These are phyloP conservation scores for Fusarium setosum DNA, from an alignment of 2,329 filamentous ascomycete species.

Conservation along the genomic window DNA sequence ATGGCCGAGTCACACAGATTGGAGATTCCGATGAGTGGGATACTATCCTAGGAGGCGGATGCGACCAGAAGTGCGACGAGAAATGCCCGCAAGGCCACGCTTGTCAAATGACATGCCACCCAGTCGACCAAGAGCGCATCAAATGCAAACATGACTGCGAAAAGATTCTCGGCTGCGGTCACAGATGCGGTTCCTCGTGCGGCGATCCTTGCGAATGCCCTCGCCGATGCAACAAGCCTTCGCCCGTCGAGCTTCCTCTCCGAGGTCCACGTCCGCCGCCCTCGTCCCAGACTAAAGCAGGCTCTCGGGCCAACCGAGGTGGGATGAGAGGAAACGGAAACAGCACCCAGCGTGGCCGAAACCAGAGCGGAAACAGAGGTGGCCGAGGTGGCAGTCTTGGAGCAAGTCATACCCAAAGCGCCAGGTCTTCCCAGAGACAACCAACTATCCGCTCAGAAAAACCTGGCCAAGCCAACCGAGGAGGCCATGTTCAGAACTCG, in stretches of 20 bases:
- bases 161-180: constrained; percentile 32
- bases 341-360: not conserved
- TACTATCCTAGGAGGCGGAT: constrained; percentile 35
- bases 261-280: not conserved
- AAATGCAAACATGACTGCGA: constrained; percentile 45
- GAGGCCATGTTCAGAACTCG: not conserved
- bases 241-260: not conserved
- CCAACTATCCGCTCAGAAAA: too few relatives aligned
- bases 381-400: not conserved
- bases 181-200: constrained; percentile 28
- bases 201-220: constrained; percentile 29
- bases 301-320: not conserved
- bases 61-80: constrained; percentile 18
- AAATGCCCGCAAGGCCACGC: constrained; percentile 37
- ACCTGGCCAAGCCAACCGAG: not conserved
- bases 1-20: constrained; percentile 64
- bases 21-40: constrained; percentile 65
- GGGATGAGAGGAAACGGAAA: not conserved
- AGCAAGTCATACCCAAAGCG: not conserved
- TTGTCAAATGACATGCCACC: constrained; percentile 35
- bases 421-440: too few relatives aligned
- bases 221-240: constrained; percentile 16
- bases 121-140: constrained; percentile 21
- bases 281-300: not conserved
- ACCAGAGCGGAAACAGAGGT: not conserved